Evolutionary conservation across 2,329 filamentous ascomycete genomes (phyloP).

Genomic region (Fusarium circinatum): DNA sequence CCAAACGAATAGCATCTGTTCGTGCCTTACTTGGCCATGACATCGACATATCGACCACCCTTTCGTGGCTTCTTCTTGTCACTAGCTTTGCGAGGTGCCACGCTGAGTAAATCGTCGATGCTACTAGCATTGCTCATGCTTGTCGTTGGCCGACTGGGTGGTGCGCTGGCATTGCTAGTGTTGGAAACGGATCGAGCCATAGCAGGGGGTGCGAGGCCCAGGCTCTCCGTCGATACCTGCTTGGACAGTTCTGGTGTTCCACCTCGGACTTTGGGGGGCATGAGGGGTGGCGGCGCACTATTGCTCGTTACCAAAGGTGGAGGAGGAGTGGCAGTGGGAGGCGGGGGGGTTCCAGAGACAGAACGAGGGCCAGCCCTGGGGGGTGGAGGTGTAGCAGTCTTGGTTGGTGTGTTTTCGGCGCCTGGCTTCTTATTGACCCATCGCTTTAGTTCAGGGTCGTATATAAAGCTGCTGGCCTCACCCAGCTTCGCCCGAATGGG

Average conservation of each 20-base stretch:
- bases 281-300: slow-evolving; percentile 47
- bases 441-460: slow-evolving; percentile 94
- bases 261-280: slow-evolving; percentile 44
- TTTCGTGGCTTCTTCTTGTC: slow-evolving; percentile 77
- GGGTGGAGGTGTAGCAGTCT: slow-evolving; percentile 80
- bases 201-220: slow-evolving; percentile 49
- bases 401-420: slow-evolving; percentile 67
- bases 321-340: slow-evolving; percentile 49
- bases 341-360: slow-evolving; percentile 60
- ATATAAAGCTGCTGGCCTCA: slow-evolving; percentile 92
- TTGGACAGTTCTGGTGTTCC: slow-evolving; percentile 48
- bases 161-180: slow-evolving; percentile 59
- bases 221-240: slow-evolving; percentile 50
- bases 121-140: slow-evolving; percentile 92
- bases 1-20: slow-evolving; percentile 1
- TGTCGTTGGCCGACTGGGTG: slow-evolving; percentile 77
- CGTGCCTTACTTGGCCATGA: slow-evolving; percentile 77
- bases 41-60: slow-evolving; percentile 90
- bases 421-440: slow-evolving; percentile 97
- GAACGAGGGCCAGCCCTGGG: slow-evolving; percentile 71
- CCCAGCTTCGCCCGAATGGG: slow-evolving; percentile 93
- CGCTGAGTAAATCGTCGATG: slow-evolving; percentile 90
- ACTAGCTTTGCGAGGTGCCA: slow-evolving; percentile 73
- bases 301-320: slow-evolving; percentile 45
- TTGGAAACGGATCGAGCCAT: slow-evolving; percentile 62